These are phyloP conservation scores for Pleoardoris graminearum DNA, from an alignment of 2,329 filamentous ascomycete species.

Conservation along the genomic window DNA sequence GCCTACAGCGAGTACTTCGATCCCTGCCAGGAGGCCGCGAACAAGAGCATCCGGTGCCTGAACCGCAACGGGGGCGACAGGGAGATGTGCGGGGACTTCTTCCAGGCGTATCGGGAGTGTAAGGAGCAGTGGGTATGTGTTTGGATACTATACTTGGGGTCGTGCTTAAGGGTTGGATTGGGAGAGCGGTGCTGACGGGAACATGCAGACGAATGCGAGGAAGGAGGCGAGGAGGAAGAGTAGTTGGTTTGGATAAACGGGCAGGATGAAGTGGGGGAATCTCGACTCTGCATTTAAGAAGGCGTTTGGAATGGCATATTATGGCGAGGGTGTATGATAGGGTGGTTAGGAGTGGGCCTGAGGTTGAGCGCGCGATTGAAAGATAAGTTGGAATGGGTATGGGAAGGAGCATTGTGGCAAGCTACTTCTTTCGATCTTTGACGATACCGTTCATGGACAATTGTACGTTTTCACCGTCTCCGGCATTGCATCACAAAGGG, in stretches of 20 bases:
- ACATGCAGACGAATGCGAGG: constrained; percentile 21
- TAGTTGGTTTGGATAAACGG: constrained; percentile 20
- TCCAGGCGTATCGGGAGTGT: constrained; percentile 92
- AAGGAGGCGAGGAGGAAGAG: constrained; percentile 27
- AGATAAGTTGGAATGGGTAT: too few species aligned
- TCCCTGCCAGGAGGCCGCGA: constrained; percentile 90
- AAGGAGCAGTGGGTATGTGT: constrained; percentile 92
- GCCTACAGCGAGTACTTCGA: constrained; percentile 87
- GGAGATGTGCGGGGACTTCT: constrained; percentile 91
- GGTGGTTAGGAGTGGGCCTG: too few species aligned
- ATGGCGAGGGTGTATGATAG: constrained; percentile 3
- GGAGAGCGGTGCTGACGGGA: neutral
- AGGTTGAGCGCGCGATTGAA: too few species aligned
- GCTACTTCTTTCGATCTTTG: too few species aligned
- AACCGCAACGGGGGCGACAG: constrained; percentile 85
- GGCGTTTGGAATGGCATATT: constrained; percentile 10
- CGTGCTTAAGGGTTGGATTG: neutral
- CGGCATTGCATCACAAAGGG: too few species aligned
- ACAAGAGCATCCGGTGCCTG: constrained; percentile 82
- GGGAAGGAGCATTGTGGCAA: too few species aligned
- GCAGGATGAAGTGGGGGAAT: neutral
- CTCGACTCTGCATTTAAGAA: constrained; percentile 14
- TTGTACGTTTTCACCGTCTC: too few species aligned
- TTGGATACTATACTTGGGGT: neutral
- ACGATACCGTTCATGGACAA: too few species aligned